Base-by-base conservation (phyloP, 2,329 filamentous ascomycete genomes). In the Colletotrichum falcatum region DNA sequence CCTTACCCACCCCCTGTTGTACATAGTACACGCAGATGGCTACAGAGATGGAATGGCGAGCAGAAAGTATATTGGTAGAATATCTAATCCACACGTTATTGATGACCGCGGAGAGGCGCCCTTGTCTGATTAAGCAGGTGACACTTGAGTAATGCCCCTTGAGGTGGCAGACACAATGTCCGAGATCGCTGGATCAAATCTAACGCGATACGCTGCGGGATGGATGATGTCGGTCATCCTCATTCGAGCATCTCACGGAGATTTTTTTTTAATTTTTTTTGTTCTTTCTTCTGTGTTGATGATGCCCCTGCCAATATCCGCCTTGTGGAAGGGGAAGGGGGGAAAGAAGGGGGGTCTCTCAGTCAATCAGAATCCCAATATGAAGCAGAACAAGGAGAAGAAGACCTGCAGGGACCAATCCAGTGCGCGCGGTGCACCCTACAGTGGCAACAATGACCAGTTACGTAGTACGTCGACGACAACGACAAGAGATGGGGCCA, bases 211-310 rank as follows among this genome's bases (percentile, higher is more conserved):
- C 46, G 37, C n/a, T 33, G 42, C 42, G 18, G 39, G 62, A 35
- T 61, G 48, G 23, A 9, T 23, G 48, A n/a, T 30, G 39, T 70
- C 28, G 39, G 26, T n/a, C 39, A 39, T 70, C 37, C 49, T 70
- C 62, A 61, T 66, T 61, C 62, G n/a, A 56, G 46, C 66, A 33
- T 61, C 33, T 66, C 62, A 53, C 62, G 66, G 55, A 66, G 49
- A 66, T 48, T 64, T 55, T 46, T 16, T 37, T 56, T 39, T n/a
- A n/a, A n/a, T n/a, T 48, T 64, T 55, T 46, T 16, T 37, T 56
- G 30, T 48, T 64, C 49, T 46, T 16, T 37, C 49, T 39, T n/a
- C 56, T 51, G 54, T 51, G 30, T 51, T 37, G 54, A 46, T 46
- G 30, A 49, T 51, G n/a, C 23, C 54, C 62, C n/a, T 51, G 53